Percentiles rank a stretch among this genome's conserved stretches.
Conservation (phyloP, 768 basidiomycete genomes). For the Pleurotus platypus region DNA sequence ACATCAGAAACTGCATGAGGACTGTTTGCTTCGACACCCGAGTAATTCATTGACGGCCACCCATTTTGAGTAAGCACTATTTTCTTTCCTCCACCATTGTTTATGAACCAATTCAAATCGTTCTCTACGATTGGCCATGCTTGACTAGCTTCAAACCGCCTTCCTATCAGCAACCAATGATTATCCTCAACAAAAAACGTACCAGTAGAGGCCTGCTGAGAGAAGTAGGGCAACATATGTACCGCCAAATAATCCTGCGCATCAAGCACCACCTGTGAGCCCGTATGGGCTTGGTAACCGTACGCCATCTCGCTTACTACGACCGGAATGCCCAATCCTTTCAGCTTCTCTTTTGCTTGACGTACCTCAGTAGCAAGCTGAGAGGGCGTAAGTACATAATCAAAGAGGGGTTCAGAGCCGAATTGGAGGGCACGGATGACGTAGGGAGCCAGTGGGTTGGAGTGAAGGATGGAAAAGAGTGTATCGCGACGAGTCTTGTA, state of each 20-base stretch:
- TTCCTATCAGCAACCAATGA: neutral
- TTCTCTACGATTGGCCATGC: conserved; percentile 60
- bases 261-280: conserved; percentile 50
- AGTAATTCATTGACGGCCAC: conserved; percentile 67
- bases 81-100: conserved; percentile 63
- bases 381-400: conserved; percentile 45
- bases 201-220: conserved; percentile 52
- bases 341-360: conserved; percentile 44
- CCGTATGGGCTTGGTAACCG: conserved; percentile 47
- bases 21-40: conserved; percentile 64
- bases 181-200: conserved; percentile 6
- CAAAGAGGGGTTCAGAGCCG: conserved; percentile 68
- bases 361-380: conserved; percentile 50
- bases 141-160: conserved; percentile 35
- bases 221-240: conserved; percentile 73
- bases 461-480: conserved; percentile 48
- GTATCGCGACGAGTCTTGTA: conserved; percentile 54
- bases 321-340: conserved; percentile 56
- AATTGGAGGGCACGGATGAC: conserved; percentile 67
- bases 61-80: conserved; percentile 78
- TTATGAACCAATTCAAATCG: conserved; percentile 66
- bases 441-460: conserved; percentile 60
- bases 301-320: conserved; percentile 68
- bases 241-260: conserved; percentile 62
- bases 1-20: conserved; percentile 55